Base-by-base conservation (phyloP, 768 basidiomycete species). In the Russula vinacea region DNA sequence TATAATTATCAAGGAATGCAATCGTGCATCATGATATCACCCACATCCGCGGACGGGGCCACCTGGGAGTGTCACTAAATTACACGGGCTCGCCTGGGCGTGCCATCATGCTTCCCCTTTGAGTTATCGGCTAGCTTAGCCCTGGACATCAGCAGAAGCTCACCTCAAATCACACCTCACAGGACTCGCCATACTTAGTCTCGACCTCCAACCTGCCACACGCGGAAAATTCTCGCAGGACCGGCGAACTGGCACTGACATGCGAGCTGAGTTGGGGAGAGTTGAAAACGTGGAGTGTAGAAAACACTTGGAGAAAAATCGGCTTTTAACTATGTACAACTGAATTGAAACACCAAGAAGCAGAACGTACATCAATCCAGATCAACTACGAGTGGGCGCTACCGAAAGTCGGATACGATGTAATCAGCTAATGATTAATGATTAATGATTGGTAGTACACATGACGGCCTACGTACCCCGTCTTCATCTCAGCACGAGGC, bases 321-420 rank as follows among this genome's bases (percentile, higher is more conserved):
- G 9, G 84, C 80, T 74, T 86, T 84, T n/a, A 87, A 74, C 85
- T 87, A 62, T 9, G 39, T 33, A 14, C 39, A 19, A 17, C 11
- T 5, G n/a, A 2, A 54, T 16, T 40, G 49, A 64, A 22, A 29
- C 26, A 29, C 26, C 11, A 8, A n/a, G 57, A 37, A 47, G 57
- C 6, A 33, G 32, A n/a, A n/a, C n/a, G n/a, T n/a, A n/a, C 7
- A 17, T 9, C 7, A 32, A 76, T 87, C 83, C 10, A 80, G 81
- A 71, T 86, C 88, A 50, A 81, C 79, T 1, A 80, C 80, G 8
- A 86, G 74, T 37, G 75, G 74, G 87, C 0, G 85, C 84, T 24
- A 88, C 86, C 8, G 85, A 86, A 5, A 85, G 86, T 33, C 85
- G 80, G 64, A 88, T 86, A 35, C 86, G 83, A 73, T 88, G 88